phyloP scores from a whole-genome alignment of 1,284 basidiomycete species.

The Cutaneotrichosporon sp. region DNA sequence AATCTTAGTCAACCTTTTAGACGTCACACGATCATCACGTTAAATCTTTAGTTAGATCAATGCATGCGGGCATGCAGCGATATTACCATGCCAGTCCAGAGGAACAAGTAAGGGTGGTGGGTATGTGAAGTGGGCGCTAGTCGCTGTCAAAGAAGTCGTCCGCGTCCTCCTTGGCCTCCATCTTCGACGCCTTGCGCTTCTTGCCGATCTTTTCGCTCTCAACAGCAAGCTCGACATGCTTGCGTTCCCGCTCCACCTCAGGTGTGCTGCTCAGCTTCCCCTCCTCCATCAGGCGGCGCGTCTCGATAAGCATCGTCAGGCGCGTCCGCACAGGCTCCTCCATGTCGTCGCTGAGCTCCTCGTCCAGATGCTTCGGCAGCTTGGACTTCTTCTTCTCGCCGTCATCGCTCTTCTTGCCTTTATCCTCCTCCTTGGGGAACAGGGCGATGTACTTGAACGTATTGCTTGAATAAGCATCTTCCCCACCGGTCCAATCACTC shows the following conservation, averaged over 20 bases:
- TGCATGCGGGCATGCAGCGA: slow-evolving; percentile 6
- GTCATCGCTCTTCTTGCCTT: slow-evolving; percentile 14
- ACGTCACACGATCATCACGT: neutral
- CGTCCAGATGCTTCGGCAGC: slow-evolving; percentile 52
- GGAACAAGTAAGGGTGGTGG: too few species aligned
- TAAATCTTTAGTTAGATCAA: neutral
- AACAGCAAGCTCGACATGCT: neutral
- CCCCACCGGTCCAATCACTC: slow-evolving; percentile 51
- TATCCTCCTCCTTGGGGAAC: slow-evolving; percentile 54
- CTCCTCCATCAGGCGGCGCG: slow-evolving; percentile 60
- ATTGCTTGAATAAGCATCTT: too few species aligned
- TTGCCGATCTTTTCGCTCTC: neutral
- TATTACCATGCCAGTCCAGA: too few species aligned
- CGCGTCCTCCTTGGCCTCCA: slow-evolving; percentile 3
- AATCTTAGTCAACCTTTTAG: neutral
- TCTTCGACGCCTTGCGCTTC: neutral
- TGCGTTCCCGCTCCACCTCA: slow-evolving; percentile 47
- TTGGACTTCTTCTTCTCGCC: slow-evolving; percentile 23
- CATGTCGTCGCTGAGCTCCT: slow-evolving; percentile 26
- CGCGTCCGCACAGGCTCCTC: slow-evolving; percentile 54
- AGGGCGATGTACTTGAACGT: slow-evolving; percentile 77
- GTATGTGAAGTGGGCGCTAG: too few species aligned
- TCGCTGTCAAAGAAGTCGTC: slow-evolving; percentile 9
- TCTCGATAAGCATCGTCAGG: slow-evolving; percentile 60
- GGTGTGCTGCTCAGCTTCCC: slow-evolving; percentile 61